Conservation (phyloP, 805 yeast species). For the Saccharomycopsis babjevae region DNA sequence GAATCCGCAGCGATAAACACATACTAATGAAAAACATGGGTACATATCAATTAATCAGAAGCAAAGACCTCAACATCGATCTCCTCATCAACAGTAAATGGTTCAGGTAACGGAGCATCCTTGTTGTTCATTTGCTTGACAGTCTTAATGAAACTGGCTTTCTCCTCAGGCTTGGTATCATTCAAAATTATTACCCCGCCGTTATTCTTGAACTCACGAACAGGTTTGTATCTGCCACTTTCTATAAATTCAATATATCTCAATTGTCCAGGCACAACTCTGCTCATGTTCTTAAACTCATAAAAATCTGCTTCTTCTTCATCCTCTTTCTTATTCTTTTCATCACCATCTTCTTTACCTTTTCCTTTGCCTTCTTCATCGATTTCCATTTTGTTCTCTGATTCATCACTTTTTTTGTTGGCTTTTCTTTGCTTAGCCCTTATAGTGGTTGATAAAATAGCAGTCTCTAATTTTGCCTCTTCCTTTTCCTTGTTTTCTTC, state of each 20-base stretch:
- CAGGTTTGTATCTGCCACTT: slow-evolving; percentile 71
- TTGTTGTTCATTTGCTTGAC: slow-evolving; percentile 67
- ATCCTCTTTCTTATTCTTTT: slow-evolving; percentile 21
- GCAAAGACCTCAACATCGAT: neutral
- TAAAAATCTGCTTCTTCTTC: slow-evolving; percentile 42
- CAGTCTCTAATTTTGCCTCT: slow-evolving; percentile 84
- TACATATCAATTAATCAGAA: neutral
- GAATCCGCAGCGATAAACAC: neutral
- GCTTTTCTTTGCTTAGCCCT: slow-evolving; percentile 83
- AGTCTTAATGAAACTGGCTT: slow-evolving; percentile 63
- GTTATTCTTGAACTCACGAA: slow-evolving; percentile 52
- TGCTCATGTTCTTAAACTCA: slow-evolving; percentile 65
- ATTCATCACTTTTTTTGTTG: slow-evolving; percentile 40
- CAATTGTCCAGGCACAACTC: slow-evolving; percentile 85
- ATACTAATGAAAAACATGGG: neutral
- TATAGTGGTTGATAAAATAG: slow-evolving; percentile 87
- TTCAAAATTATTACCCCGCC: slow-evolving; percentile 64
- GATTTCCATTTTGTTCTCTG: slow-evolving; percentile 40
- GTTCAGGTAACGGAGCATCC: slow-evolving; percentile 67
- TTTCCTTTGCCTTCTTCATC: slow-evolving; percentile 28
- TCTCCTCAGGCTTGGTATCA: slow-evolving; percentile 53
- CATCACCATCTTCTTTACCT: slow-evolving; percentile 21
- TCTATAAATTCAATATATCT: slow-evolving; percentile 70
- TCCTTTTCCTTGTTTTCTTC: slow-evolving; percentile 73
- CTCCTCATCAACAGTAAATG: slow-evolving; percentile 51